These are phyloP conservation scores for Boletus vermiculosoides DNA, from an alignment of 768 basidiomycete species.

Conservation along the genomic window DNA sequence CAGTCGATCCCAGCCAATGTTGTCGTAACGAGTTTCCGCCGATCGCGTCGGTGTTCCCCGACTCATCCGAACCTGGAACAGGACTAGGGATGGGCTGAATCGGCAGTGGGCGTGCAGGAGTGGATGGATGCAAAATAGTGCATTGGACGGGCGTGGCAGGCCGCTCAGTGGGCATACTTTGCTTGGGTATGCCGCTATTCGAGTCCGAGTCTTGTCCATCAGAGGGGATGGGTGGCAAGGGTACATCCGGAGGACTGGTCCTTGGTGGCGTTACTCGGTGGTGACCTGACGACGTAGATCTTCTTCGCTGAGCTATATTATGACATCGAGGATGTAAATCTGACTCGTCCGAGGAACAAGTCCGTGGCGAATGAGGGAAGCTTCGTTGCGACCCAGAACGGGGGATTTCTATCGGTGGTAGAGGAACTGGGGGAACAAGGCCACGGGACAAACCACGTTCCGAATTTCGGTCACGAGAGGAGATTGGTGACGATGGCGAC, in stretches of 20 bases:
- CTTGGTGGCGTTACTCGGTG: constrained; percentile 12
- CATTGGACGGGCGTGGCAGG: constrained; percentile 9
- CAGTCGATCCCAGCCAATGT: constrained; percentile 1
- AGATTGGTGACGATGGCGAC: neutral
- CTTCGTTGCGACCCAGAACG: constrained; percentile 2
- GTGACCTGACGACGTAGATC: neutral
- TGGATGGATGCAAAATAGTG: neutral
- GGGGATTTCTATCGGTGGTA: neutral
- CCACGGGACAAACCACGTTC: neutral
- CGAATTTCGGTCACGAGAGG: too few relatives aligned
- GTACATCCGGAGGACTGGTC: constrained; percentile 14
- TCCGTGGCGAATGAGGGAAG: neutral
- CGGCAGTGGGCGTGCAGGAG: constrained; percentile 15
- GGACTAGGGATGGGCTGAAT: constrained; percentile 20
- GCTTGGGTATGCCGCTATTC: neutral
- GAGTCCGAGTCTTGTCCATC: neutral
- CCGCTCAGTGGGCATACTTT: neutral
- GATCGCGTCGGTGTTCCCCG: neutral
- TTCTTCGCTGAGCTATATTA: neutral
- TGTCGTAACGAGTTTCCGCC: neutral
- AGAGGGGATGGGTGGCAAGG: constrained; percentile 25
- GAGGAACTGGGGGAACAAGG: neutral
- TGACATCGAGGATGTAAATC: constrained; percentile 1
- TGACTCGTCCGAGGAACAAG: constrained; percentile 12
- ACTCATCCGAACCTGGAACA: constrained; percentile 11